Conservation (phyloP, 2,329 filamentous ascomycete species). For the Sarocladium brachiariae region DNA sequence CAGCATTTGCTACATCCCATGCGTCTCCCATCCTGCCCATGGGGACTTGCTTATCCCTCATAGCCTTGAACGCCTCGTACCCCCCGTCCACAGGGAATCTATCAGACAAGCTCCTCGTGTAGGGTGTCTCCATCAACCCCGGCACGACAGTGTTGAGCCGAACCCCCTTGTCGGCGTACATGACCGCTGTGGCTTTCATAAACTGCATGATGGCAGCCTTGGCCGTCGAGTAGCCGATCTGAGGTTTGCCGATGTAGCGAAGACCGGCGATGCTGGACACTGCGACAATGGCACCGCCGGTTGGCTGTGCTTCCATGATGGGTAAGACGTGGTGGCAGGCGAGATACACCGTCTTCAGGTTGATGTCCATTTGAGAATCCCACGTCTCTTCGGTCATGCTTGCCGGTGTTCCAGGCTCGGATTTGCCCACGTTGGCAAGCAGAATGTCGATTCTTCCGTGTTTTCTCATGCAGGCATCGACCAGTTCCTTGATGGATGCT, state of each 20-base stretch:
- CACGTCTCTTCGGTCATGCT: conserved; percentile 40
- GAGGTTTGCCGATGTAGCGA: conserved; percentile 40
- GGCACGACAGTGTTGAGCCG: conserved; percentile 49
- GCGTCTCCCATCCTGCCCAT: conserved; percentile 53
- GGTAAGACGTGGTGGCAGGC: conserved; percentile 45
- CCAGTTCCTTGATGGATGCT: conserved; percentile 41
- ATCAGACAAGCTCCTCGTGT: conserved; percentile 36
- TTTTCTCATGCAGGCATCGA: conserved; percentile 43
- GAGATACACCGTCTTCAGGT: conserved; percentile 49
- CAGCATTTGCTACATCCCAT: conserved; percentile 52
- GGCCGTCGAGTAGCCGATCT: conserved; percentile 45
- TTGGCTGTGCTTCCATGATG: conserved; percentile 42
- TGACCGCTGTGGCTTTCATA: conserved; percentile 40
- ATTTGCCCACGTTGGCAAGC: conserved; percentile 54
- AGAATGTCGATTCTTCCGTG: conserved; percentile 53
- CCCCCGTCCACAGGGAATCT: conserved; percentile 36
- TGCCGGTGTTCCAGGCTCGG: conserved; percentile 44
- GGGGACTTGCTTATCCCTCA: conserved; percentile 49
- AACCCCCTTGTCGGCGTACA: conserved; percentile 40
- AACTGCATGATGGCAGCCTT: conserved; percentile 47
- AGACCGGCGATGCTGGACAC: conserved; percentile 45
- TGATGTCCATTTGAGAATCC: conserved; percentile 47
- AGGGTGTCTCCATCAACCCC: conserved; percentile 49
- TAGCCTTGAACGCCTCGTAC: conserved; percentile 41
- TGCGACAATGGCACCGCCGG: conserved; percentile 36